Evolutionary conservation across 2,329 filamentous ascomycete genomes (phyloP).

Genomic region (Fusarium circinatum): DNA sequence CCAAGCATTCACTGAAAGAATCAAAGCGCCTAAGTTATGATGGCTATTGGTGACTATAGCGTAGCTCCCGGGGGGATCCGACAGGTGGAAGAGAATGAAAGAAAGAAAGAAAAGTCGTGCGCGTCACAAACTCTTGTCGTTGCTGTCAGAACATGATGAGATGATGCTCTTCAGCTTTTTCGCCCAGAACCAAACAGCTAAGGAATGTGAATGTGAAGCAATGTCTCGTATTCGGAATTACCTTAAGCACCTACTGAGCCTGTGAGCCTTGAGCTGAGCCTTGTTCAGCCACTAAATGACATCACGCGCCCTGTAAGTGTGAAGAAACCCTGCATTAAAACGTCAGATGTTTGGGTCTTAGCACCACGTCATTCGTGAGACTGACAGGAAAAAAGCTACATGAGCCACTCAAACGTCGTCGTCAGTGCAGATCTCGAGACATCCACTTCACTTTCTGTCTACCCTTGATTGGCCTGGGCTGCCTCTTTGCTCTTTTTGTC

Average conservation of each 20-base stretch:
- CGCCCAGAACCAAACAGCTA: background rate
- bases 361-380: conserved; percentile 32
- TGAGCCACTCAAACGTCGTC: conserved; percentile 34
- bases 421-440: conserved; percentile 29
- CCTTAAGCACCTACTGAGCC: background rate
- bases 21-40: background rate
- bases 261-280: conserved; percentile 4
- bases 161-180: conserved; percentile 1
- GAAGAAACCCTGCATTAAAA: conserved; percentile 6
- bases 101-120: conserved; percentile 15
- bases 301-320: conserved; percentile 9
- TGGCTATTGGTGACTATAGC: background rate
- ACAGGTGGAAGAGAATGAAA: background rate
- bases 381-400: background rate
- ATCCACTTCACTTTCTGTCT: background rate
- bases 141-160: conserved; percentile 17
- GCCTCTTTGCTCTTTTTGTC: background rate
- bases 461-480: conserved; percentile 16
- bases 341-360: conserved; percentile 23
- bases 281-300: conserved; percentile 29
- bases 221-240: conserved; percentile 15
- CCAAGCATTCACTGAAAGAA: background rate
- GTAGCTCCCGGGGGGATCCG: background rate
- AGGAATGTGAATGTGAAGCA: conserved; percentile 8
- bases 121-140: conserved; percentile 19